phyloP scores from a whole-genome alignment of 768 basidiomycete genomes.

The Rhizopogon roseolus region DNA sequence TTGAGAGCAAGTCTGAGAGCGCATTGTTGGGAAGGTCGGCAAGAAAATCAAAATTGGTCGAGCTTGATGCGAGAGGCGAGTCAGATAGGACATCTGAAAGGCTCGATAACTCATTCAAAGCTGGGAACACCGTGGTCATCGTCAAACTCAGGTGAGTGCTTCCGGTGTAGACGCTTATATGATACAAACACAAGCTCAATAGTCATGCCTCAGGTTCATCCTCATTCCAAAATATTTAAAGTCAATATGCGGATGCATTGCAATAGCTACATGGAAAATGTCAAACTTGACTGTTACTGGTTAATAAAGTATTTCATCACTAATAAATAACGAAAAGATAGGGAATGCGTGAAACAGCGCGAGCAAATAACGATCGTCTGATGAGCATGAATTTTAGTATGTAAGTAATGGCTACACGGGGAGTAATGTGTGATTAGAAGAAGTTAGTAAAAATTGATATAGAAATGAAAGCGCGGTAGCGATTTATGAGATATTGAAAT shows the following conservation, averaged over 20 bases:
- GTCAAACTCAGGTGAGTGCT: conserved; percentile 2
- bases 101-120: conserved; percentile 14
- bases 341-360: too few species aligned
- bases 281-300: conserved; percentile 1
- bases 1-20: conserved; percentile 61
- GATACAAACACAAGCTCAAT: too few species aligned
- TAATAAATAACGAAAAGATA: neutral
- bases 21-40: conserved; percentile 59
- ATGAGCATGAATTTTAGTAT: too few species aligned
- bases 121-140: conserved; percentile 14
- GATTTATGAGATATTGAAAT: neutral
- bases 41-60: conserved; percentile 47
- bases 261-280: neutral
- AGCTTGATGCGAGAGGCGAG: conserved; percentile 1
- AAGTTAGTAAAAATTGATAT: neutral
- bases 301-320: neutral
- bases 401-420: too few species aligned
- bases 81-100: conserved; percentile 23
- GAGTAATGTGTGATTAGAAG: neutral
- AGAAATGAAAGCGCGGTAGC: neutral
- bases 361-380: too few species aligned
- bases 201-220: too few species aligned
- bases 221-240: too few species aligned
- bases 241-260: too few species aligned
- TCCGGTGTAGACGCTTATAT: conserved; percentile 12